Evolutionary conservation across 2,329 filamentous ascomycete genomes (phyloP), one percentile per base, ranked within the genome.

Genomic region (Epichloe gansuensis): DNA sequence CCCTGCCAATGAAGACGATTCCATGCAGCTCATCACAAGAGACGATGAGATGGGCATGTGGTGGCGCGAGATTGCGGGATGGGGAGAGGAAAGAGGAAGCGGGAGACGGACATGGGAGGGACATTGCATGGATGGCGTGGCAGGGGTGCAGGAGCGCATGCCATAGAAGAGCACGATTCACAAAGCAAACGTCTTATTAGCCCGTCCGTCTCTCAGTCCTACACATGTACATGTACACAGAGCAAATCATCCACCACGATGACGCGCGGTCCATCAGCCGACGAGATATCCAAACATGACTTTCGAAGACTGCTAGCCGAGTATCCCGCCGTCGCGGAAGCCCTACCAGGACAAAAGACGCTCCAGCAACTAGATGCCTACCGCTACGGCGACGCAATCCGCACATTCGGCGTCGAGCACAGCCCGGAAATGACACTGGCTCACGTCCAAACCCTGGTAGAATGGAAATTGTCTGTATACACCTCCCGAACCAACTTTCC

Each of bases 401-500:
- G 64, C 1, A 56, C 59, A 2, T 80, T 85, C 55, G 58, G 65
- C 6, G 58, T 67, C 15, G 58, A 62, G 5, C 57, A 60, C 21
- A 56, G 64, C 9, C 60, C 61, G 15, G 56, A 64, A 11, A 77
- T 87, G 68, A 68, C 63, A 2, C 74, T 80, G 46, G 69, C 74
- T 1, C 77, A 87, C 59, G 70, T 87, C 36, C 74, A 78, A 58
- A 69, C 60, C 21, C 71, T 88, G 3, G 76, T 87, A 9, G 75
- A 84, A 46, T 88, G 84, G 84, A 88, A 88, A 64, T 70, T 88
- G 80, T 85, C 80, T 68, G 42, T 21, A 21, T 21, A 45, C 48
- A 35, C 12, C 40, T 34, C 52, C 8, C 15, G 42, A 34, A 47
- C 3, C 35, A 43, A 45, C 31, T 31, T 31, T 31, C 31, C 31